A percentile compares a stretch with the other conserved stretches of the same genome.
These are phyloP conservation scores for Cupressus sempervirens DNA, from an alignment of 75 land plant genomes.

Conservation along the genomic window DNA sequence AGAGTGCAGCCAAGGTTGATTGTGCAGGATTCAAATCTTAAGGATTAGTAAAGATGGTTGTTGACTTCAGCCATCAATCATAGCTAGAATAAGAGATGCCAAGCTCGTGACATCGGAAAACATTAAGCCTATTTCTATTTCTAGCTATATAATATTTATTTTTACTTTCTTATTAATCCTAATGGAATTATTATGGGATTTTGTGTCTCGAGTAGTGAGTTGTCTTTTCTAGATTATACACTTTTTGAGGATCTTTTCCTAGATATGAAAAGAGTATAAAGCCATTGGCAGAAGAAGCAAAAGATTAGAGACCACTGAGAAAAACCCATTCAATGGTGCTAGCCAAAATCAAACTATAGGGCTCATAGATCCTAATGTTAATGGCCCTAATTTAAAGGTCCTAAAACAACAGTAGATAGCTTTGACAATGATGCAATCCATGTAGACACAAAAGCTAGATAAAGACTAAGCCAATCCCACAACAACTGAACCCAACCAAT, in stretches of 20 bases:
- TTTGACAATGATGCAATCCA: no score
- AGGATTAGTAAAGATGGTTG: constrained; percentile 12
- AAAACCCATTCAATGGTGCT: no score
- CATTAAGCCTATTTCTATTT: constrained; percentile 5
- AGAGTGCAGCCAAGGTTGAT: constrained; percentile 11
- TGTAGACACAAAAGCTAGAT: no score
- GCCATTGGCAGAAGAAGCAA: constrained; percentile 4
- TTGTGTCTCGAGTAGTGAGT: not conserved
- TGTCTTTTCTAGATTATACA: not conserved
- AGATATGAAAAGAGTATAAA: not conserved
- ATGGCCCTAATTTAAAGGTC: no score
- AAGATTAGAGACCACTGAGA: no score
- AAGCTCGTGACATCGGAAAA: constrained; percentile 21
- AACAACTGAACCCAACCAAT: no score
- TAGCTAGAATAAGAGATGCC: constrained; percentile 34
- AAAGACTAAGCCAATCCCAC: no score
- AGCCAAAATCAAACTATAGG: no score
- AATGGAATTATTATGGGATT: not conserved
- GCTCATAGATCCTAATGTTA: no score
- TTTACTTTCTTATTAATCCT: not conserved
- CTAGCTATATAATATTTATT: constrained; percentile 3
- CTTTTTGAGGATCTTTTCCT: not conserved
- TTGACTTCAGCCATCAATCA: constrained; percentile 13
- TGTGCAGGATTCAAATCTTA: constrained; percentile 12
- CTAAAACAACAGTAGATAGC: no score